phyloP scores from a whole-genome alignment of 129 eudicot genomes.

The Chrysanthemum lavandulifolium region DNA sequence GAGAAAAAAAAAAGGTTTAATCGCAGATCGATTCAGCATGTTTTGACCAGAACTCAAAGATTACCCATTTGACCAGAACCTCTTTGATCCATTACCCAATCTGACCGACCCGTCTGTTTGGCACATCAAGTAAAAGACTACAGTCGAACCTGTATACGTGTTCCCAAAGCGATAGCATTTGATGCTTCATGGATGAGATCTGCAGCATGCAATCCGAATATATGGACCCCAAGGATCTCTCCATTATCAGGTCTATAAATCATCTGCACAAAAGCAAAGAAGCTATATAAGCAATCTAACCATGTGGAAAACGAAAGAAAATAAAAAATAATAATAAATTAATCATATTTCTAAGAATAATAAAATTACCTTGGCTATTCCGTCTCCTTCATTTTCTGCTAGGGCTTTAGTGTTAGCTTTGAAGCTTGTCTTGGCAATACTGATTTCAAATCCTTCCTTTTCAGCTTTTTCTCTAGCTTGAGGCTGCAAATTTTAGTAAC shows the following conservation, averaged over 20 bases:
- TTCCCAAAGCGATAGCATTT: constrained; percentile 95
- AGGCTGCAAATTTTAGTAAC: constrained; percentile 28
- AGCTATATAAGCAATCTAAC: constrained; percentile 7
- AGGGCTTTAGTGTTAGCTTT: constrained; percentile 99
- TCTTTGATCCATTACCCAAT: too few relatives aligned
- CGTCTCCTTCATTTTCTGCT: constrained; percentile 99
- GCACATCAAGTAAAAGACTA: background rate
- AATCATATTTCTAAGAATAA: background rate
- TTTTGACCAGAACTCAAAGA: too few relatives aligned
- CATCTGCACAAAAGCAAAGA: constrained; percentile 51
- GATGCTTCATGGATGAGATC: constrained; percentile 99
- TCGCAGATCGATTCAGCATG: too few relatives aligned
- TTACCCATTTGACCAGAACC: too few relatives aligned
- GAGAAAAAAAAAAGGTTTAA: too few relatives aligned
- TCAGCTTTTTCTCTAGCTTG: constrained; percentile 96
- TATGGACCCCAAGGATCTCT: constrained; percentile 98
- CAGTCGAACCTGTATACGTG: constrained; percentile 69
- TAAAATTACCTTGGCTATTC: constrained; percentile 81
- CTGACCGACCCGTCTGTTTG: background rate
- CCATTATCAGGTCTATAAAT: constrained; percentile 98
- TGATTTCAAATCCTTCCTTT: constrained; percentile 92
- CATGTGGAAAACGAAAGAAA: background rate
- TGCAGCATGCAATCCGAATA: constrained; percentile 97
- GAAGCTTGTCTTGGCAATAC: constrained; percentile 92
- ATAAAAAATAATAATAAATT: background rate